Percentiles rank a stretch among this genome's conserved stretches.
Evolutionary conservation across 768 basidiomycete genomes (phyloP).

Genomic region (Gloeopeniophorella convolvens): DNA sequence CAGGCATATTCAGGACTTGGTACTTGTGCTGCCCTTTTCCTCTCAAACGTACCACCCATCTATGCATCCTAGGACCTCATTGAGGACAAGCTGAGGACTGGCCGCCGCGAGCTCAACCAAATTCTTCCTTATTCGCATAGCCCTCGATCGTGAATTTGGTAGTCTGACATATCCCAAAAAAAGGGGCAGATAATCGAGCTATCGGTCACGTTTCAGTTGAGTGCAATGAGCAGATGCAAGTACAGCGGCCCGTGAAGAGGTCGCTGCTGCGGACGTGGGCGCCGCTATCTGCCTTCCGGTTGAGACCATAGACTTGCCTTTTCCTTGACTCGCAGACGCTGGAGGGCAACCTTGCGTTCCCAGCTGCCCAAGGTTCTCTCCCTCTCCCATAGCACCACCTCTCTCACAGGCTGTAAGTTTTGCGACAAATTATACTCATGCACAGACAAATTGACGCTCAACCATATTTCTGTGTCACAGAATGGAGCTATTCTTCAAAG

Average conservation of each 20-base stretch:
- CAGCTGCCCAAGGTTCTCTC: neutral
- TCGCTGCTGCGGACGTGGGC: neutral
- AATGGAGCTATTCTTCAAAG: slow-evolving; percentile 33
- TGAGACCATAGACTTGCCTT: neutral
- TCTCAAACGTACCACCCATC: neutral
- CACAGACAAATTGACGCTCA: neutral
- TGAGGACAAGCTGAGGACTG: slow-evolving; percentile 51
- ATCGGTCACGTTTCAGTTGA: no score
- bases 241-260: neutral
- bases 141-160: slow-evolving; percentile 1
- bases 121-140: slow-evolving; percentile 38
- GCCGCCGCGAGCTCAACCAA: slow-evolving; percentile 54
- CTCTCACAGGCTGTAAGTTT: neutral
- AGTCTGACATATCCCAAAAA: neutral
- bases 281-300: slow-evolving; percentile 2
- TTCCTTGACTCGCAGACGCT: no score
- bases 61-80: slow-evolving; percentile 41
- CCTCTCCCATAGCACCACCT: neutral
- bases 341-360: neutral
- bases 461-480: neutral
- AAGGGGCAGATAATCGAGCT: no score
- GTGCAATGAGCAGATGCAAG: no score
- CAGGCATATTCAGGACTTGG: slow-evolving; percentile 49
- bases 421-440: neutral
- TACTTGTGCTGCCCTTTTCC: slow-evolving; percentile 29